Percentiles rank a stretch among this genome's conserved stretches.
Evolutionary conservation across 352 stramenopile genomes (phyloP).

Genomic region (Phytophthora melonis): DNA sequence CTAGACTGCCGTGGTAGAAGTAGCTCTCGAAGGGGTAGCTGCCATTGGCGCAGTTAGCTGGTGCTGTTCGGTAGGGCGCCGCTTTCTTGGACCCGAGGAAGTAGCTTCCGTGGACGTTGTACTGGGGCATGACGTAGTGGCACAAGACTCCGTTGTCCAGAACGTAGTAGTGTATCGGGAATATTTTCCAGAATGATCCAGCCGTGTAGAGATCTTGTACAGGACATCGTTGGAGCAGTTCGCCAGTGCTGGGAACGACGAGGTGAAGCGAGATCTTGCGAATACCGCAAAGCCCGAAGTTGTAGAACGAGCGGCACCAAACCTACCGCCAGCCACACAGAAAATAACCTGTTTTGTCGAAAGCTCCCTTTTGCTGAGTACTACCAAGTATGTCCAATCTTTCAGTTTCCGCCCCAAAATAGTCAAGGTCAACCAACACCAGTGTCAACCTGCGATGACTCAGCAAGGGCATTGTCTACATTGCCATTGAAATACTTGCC

Average conservation of each 20-base stretch:
- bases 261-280: constrained; percentile 25
- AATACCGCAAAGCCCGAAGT: constrained; percentile 12
- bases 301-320: constrained; percentile 13
- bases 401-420: no score
- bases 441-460: no score
- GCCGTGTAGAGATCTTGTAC: background rate
- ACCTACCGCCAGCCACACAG: constrained; percentile 6
- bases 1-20: constrained; percentile 19
- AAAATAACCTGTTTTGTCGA: background rate
- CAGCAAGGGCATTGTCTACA: no score
- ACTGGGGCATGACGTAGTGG: constrained; percentile 25
- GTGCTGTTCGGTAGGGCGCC: constrained; percentile 5
- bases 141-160: no score
- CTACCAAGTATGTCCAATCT: no score
- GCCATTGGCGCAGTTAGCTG: constrained; percentile 1
- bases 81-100: background rate
- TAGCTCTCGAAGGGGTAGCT: constrained; percentile 17
- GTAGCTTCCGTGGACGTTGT: constrained; percentile 19
- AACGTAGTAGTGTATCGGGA: no score
- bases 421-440: no score
- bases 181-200: no score
- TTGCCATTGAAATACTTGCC: no score
- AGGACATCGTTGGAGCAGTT: background rate
- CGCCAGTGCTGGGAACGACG: background rate
- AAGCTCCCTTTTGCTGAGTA: background rate